Base-by-base conservation (phyloP, 257 asterid species). In the Solanum etuberosum region DNA sequence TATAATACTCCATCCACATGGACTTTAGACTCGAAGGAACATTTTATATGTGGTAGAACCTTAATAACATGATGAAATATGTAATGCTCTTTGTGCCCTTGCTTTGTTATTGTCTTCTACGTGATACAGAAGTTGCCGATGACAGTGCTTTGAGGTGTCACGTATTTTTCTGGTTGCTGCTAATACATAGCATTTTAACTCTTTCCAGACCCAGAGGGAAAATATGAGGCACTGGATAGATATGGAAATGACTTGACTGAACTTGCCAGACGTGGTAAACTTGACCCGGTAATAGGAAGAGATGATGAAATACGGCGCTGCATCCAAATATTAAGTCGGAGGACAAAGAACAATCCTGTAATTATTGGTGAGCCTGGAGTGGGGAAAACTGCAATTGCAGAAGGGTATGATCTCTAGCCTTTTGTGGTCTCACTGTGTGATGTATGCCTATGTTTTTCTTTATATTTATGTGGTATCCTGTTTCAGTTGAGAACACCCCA, bases 311-410 rank as follows among this genome's bases (percentile, higher is more conserved):
- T 97, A 87, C 91, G 99, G 61, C 93, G 98, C 71, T 97, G 99
- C 92, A 95, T 97, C 80, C 98, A 97, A 86, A 97, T 97, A 85
- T 92, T 97, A 88, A 91, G 95, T 85, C 98, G 99, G 82, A 90
- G 99, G 90, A 97, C 98, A 37, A 97, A 97, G 92, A 97, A 97
- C 90, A 97, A 97, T 89, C 99, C 99, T 88, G 98, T 97, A 85
- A 95, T 97, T 90, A 94, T 97, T 89, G 99, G 99, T 86, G 99
- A 97, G 90, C 99, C 99, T 83, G 99, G 99, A 54, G 99, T 97
- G 18, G 99, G 99, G 29, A 97, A 97, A 94, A 97, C 99, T 87
- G 98, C 99, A 90, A 97, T 97, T 88, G 99, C 98, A 84, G 99
- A 97, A 91, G 99, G 99, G 99, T 96, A 96, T 35, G 86, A 23